phyloP scores from a whole-genome alignment of 768 basidiomycete species.

The Rubroboletus satanas region DNA sequence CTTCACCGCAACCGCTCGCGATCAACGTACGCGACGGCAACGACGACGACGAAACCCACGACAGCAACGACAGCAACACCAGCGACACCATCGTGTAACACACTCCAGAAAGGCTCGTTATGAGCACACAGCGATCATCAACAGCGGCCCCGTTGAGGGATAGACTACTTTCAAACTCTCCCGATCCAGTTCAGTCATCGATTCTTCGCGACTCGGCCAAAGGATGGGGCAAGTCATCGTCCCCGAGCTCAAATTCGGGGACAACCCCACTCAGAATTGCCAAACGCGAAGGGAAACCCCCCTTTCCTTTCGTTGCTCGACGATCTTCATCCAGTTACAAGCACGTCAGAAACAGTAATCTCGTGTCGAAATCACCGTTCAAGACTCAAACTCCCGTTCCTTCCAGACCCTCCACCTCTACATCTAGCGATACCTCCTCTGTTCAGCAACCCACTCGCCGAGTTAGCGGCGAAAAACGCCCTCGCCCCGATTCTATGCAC shows the following conservation, averaged over 20 bases:
- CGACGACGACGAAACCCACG: slow-evolving; percentile 20
- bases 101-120: slow-evolving; percentile 9
- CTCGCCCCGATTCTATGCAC: slow-evolving; percentile 67
- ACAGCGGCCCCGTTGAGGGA: slow-evolving; percentile 51
- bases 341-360: slow-evolving; percentile 70
- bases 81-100: slow-evolving; percentile 5
- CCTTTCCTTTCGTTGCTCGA: slow-evolving; percentile 55
- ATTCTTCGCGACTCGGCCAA: slow-evolving; percentile 61
- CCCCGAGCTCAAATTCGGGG: slow-evolving; percentile 21
- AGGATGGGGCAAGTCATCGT: slow-evolving; percentile 54
- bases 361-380: slow-evolving; percentile 86
- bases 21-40: slow-evolving; percentile 11
- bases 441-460: slow-evolving; percentile 33
- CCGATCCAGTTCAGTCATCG: slow-evolving; percentile 60
- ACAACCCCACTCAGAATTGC: slow-evolving; percentile 71
- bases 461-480: slow-evolving; percentile 76
- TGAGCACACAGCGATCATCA: slow-evolving; percentile 27
- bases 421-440: slow-evolving; percentile 6
- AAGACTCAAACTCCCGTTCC: slow-evolving; percentile 61
- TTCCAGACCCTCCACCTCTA: slow-evolving; percentile 25
- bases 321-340: slow-evolving; percentile 76
- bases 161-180: slow-evolving; percentile 57
- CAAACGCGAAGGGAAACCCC: slow-evolving; percentile 54
- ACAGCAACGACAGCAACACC: slow-evolving; percentile 13
- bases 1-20: slow-evolving; percentile 6